Evolutionary conservation across 352 stramenopile genomes (phyloP), one percentile per base, ranked within the genome.

Genomic region (Pythium chondricola): DNA sequence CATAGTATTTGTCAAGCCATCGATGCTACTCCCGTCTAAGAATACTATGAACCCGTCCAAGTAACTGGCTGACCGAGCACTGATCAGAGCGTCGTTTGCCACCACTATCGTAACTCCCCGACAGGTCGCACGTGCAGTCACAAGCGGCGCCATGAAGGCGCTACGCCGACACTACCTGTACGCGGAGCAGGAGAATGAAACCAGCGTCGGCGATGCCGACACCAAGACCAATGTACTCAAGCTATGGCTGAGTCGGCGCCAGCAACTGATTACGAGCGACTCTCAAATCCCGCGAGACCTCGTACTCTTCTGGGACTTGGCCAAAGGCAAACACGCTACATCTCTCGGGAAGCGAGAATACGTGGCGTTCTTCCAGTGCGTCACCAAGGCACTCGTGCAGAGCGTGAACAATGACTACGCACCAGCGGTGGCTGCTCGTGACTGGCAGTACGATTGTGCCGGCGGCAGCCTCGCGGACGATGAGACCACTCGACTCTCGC

Each of bases 381-480:
- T 73, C 25, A 76, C 70, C 35, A 76, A 77, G 52, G 65, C 75
- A 16, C 53, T 90, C n/a, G 37, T 90, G 7, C 59, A 83, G 39
- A 63, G 70, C 2, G 44, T 88, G 31, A 63, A 56, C 14, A 52
- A 56, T 24, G 46, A 75, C 18, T 21, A 62, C 20, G 75, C 78
- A 4, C 32, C 63, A 0, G 44, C 48, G 26, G 60, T 83, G 22
- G 74, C 71, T 0, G 45, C 67, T 35, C 61, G 72, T 10, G 78
- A 89, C 60, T 87, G 78, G 78, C 49, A 76, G n/a, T 89, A 89
- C 59, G 78, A 89, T 55, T 64, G 63, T 4, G 59, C 70, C 54
- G 61, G 59, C 11, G 46, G 31, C 10, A 31, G 38, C 3, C 36
- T 47, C 27, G 30, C 43, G 4, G 17, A 13, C 24, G 54, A 54